These are phyloP conservation scores for Galeopsis tetrahit DNA, from an alignment of 257 asterid species.

Conservation along the genomic window DNA sequence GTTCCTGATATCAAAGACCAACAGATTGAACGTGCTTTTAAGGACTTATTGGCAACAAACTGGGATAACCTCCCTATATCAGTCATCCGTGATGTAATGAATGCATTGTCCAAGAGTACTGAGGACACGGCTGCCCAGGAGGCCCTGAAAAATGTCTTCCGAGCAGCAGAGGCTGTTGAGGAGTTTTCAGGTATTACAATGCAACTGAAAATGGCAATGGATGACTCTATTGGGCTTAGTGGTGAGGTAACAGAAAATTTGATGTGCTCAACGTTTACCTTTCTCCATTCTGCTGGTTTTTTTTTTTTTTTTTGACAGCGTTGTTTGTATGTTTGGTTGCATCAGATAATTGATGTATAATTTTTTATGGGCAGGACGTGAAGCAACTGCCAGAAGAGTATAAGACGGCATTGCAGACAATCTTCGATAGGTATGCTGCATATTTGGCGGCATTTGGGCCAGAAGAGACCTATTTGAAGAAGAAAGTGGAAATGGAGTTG, in stretches of 20 bases:
- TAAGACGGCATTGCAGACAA: slow-evolving; percentile 63
- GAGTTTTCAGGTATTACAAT: slow-evolving; percentile 74
- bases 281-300: slow-evolving; percentile 24
- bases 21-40: slow-evolving; percentile 68
- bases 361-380: slow-evolving; percentile 64
- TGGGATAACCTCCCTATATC: slow-evolving; percentile 82
- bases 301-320: no score
- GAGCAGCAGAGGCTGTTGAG: slow-evolving; percentile 97
- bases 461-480: slow-evolving; percentile 81
- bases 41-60: slow-evolving; percentile 83
- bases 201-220: slow-evolving; percentile 85
- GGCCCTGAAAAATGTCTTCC: slow-evolving; percentile 66
- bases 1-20: slow-evolving; percentile 71
- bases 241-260: slow-evolving; percentile 71
- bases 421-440: slow-evolving; percentile 66
- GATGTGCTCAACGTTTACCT: slow-evolving; percentile 4
- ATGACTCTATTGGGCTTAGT: slow-evolving; percentile 82
- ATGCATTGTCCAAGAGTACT: slow-evolving; percentile 72
- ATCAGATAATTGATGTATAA: slow-evolving; percentile 27
- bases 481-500: slow-evolving; percentile 91
- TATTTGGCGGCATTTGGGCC: slow-evolving; percentile 88
- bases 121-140: slow-evolving; percentile 85
- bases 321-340: slow-evolving; percentile 12
- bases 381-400: slow-evolving; percentile 80
- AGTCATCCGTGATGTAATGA: slow-evolving; percentile 58